Conservation (phyloP, 129 eudicot species). For the Ambrosia artemisiifolia region DNA sequence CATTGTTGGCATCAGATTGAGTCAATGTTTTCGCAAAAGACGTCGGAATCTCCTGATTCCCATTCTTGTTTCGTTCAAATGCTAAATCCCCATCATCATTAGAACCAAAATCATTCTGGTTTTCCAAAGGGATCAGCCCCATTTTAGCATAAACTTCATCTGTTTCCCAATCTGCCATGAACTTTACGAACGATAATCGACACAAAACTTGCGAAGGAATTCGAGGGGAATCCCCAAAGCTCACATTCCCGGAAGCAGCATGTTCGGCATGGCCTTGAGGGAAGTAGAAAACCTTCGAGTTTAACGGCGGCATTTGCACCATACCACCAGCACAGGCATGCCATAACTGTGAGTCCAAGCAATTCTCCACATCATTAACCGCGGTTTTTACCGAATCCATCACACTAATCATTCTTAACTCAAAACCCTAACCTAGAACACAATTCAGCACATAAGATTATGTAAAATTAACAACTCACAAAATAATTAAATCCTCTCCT, state of each 20-base stretch:
- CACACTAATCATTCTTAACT: too few species aligned
- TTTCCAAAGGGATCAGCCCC: constrained; percentile 41
- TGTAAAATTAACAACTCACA: too few species aligned
- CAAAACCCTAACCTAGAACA: too few species aligned
- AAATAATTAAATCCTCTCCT: too few species aligned
- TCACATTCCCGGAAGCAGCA: constrained; percentile 15
- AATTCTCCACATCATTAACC: too few species aligned
- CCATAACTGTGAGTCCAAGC: too few species aligned
- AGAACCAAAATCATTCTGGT: constrained; percentile 25
- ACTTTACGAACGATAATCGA: constrained; percentile 50
- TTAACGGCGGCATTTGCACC: too few species aligned
- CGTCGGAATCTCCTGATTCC: constrained; percentile 47
- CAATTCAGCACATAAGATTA: too few species aligned
- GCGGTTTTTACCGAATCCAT: too few species aligned
- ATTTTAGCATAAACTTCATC: constrained; percentile 84
- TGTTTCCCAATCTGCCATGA: constrained; percentile 58
- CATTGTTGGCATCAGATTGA: constrained; percentile 89
- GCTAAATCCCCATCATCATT: constrained; percentile 34
- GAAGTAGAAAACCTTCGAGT: too few species aligned
- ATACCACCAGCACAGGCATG: too few species aligned
- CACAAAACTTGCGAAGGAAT: constrained; percentile 52
- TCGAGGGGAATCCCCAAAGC: constrained; percentile 35
- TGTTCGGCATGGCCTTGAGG: too few species aligned
- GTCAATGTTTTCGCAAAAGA: constrained; percentile 80
- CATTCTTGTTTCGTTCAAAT: constrained; percentile 36